Evolutionary conservation across 1,139 yeast species (phyloP).

Genomic region (Diutina sp.): DNA sequence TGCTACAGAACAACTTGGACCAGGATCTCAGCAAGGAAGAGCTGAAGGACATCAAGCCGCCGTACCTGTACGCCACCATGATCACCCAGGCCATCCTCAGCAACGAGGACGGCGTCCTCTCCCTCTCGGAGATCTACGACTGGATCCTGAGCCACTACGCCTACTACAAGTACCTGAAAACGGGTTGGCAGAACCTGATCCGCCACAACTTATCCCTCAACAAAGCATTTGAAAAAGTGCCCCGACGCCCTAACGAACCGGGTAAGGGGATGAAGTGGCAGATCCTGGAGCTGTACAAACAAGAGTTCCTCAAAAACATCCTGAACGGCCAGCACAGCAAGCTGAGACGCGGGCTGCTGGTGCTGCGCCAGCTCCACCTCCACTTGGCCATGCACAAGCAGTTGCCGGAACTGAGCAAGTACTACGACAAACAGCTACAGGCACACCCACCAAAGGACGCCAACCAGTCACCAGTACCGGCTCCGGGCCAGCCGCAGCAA

Average conservation of each 20-base stretch:
- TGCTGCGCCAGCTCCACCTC: slow-evolving; percentile 63
- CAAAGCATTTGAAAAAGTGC: slow-evolving; percentile 89
- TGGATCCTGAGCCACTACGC: slow-evolving; percentile 87
- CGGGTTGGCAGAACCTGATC: slow-evolving; percentile 85
- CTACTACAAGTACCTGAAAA: slow-evolving; percentile 78
- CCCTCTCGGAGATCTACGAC: slow-evolving; percentile 80
- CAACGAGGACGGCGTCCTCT: slow-evolving; percentile 76
- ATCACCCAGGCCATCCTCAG: slow-evolving; percentile 93
- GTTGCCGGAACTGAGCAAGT: slow-evolving; percentile 35
- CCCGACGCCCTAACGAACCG: slow-evolving; percentile 89
- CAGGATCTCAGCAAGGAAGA: slow-evolving; percentile 82
- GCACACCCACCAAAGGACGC: slow-evolving; percentile 7
- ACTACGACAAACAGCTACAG: slow-evolving; percentile 7
- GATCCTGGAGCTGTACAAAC: slow-evolving; percentile 71
- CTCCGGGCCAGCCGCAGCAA: neutral
- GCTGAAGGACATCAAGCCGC: slow-evolving; percentile 88
- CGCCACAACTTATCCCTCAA: slow-evolving; percentile 72
- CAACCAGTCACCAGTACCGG: neutral
- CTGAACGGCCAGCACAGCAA: slow-evolving; percentile 62
- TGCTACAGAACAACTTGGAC: slow-evolving; percentile 35
- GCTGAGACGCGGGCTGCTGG: slow-evolving; percentile 69
- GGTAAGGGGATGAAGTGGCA: slow-evolving; percentile 99
- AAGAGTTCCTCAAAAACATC: slow-evolving; percentile 73
- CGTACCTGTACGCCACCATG: slow-evolving; percentile 95
- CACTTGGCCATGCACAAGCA: slow-evolving; percentile 62